phyloP scores from a whole-genome alignment of 108 stramenopile genomes.

The Cyclostephanos invisitatus region DNA sequence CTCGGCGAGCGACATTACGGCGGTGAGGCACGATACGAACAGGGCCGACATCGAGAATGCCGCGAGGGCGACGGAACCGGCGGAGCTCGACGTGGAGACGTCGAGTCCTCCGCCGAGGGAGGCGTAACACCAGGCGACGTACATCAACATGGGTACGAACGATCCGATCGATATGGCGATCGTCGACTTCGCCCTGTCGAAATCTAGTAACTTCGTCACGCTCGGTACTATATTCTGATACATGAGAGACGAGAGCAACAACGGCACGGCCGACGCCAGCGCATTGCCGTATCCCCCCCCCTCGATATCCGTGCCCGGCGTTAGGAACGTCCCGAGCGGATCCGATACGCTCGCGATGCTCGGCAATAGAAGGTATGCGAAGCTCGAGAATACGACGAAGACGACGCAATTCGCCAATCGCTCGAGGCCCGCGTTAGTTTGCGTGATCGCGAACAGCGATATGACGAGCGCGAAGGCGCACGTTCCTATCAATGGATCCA shows the following conservation, averaged over 20 bases:
- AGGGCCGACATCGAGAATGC: constrained; percentile 62
- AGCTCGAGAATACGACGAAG: constrained; percentile 59
- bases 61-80: constrained; percentile 48
- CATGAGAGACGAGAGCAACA: constrained; percentile 58
- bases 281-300: constrained; percentile 22
- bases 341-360: constrained; percentile 58
- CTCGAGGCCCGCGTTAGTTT: constrained; percentile 50
- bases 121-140: constrained; percentile 72
- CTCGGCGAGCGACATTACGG: constrained; percentile 61
- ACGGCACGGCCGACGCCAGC: constrained; percentile 47
- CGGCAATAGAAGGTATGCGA: constrained; percentile 59
- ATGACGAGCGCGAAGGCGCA: constrained; percentile 40
- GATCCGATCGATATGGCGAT: constrained; percentile 65
- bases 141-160: constrained; percentile 66
- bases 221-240: constrained; percentile 85
- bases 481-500: constrained; percentile 22
- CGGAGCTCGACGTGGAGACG: constrained; percentile 19
- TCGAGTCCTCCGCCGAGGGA: constrained; percentile 62
- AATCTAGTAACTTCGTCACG: constrained; percentile 63
- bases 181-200: constrained; percentile 58
- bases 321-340: constrained; percentile 50
- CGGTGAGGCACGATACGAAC: constrained; percentile 60
- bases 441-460: constrained; percentile 36
- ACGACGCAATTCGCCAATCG: constrained; percentile 55
- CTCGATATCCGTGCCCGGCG: constrained; percentile 33